phyloP scores from a whole-genome alignment of 805 yeast genomes.

The Scheffersomyces amazonensis region DNA sequence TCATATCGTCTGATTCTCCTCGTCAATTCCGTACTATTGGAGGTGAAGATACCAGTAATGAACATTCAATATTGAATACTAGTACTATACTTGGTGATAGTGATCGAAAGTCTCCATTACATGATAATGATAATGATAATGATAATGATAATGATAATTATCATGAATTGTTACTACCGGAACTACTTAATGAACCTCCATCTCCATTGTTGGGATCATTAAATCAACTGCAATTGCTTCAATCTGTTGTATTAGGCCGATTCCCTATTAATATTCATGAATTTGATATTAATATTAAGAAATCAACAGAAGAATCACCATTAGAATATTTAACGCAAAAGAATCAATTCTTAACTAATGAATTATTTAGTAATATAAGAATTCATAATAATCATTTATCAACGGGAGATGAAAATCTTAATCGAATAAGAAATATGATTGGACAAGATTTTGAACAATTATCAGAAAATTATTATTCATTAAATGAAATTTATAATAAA shows the following conservation, averaged over 20 bases:
- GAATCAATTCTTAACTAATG: conserved; percentile 11
- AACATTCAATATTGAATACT: neutral
- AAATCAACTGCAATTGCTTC: neutral
- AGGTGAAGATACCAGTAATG: neutral
- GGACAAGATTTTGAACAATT: conserved; percentile 30
- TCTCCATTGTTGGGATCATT: neutral
- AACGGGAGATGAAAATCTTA: conserved; percentile 32
- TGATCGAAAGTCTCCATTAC: conserved; percentile 1
- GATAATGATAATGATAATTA: conserved; percentile 2
- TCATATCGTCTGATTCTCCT: conserved; percentile 16
- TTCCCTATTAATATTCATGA: neutral
- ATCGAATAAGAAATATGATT: conserved; percentile 24
- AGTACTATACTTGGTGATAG: neutral
- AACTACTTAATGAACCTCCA: conserved; percentile 5
- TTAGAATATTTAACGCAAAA: conserved; percentile 11
- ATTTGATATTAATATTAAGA: neutral
- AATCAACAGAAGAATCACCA: conserved; percentile 8
- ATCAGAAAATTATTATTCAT: conserved; percentile 41
- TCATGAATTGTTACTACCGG: conserved; percentile 4
- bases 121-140: conserved; percentile 1
- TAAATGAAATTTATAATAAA: conserved; percentile 43
- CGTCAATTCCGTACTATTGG: neutral
- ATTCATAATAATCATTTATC: conserved; percentile 24
- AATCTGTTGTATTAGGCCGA: neutral
- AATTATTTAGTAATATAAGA: conserved; percentile 17